Percentiles rank a stretch among this genome's conserved stretches.
Conservation (phyloP, 768 basidiomycete genomes). For the Boletus coccyginus region DNA sequence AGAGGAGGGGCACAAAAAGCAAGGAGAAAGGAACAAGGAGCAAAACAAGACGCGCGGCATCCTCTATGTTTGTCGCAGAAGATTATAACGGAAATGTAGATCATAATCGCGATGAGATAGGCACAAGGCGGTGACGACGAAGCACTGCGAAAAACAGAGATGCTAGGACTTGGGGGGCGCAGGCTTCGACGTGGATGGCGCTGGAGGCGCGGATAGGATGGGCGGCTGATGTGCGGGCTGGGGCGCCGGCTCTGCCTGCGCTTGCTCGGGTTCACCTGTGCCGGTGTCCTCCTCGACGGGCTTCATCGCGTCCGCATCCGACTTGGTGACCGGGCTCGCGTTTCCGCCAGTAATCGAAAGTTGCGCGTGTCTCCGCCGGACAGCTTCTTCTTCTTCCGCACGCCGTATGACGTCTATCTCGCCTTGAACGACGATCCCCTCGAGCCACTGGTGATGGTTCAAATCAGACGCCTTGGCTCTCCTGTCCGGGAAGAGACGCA, state of each 20-base stretch:
- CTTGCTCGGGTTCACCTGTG: conserved; percentile 11
- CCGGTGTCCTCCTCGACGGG: conserved; percentile 56
- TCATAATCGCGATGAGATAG: neutral
- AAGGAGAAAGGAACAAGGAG: neutral
- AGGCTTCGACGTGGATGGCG: conserved; percentile 19
- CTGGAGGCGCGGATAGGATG: conserved; percentile 33
- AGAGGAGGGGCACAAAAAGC: neutral
- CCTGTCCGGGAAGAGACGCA: conserved; percentile 83
- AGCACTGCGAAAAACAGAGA: neutral
- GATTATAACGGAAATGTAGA: conserved; percentile 1
- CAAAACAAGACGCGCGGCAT: neutral
- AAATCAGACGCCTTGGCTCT: conserved; percentile 88
- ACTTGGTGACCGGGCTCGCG: conserved; percentile 12
- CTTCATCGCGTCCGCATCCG: conserved; percentile 64
- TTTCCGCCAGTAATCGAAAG: conserved; percentile 4
- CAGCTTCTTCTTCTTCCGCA: conserved; percentile 52
- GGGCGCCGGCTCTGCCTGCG: neutral
- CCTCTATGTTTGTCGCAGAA: conserved; percentile 3
- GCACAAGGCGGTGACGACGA: neutral
- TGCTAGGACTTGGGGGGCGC: conserved; percentile 7
- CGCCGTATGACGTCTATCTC: conserved; percentile 80
- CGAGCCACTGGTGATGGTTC: conserved; percentile 84
- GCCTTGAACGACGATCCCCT: conserved; percentile 81
- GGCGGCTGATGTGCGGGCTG: conserved; percentile 27
- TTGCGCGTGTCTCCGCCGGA: conserved; percentile 18